phyloP scores from a whole-genome alignment of 2,329 filamentous ascomycete genomes.

The Penicillium palitans region DNA sequence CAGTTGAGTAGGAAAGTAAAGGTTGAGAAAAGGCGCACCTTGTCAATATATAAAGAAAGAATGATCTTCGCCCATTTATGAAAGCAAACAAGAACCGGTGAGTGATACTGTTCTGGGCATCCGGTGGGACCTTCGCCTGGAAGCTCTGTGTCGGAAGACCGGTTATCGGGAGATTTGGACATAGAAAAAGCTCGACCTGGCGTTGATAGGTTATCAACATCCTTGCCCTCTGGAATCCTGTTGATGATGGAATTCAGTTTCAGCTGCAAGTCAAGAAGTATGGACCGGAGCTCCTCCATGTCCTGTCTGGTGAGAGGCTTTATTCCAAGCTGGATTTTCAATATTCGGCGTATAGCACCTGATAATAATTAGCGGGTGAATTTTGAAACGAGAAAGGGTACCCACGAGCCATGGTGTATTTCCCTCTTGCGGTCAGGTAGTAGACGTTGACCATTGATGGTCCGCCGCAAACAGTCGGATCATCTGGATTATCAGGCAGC shows the following conservation, averaged over 20 bases:
- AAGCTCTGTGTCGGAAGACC: slow-evolving; percentile 31
- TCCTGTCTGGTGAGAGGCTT: slow-evolving; percentile 45
- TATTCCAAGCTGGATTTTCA: slow-evolving; percentile 49
- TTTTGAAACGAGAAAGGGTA: slow-evolving; percentile 3
- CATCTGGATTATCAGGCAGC: slow-evolving; percentile 44
- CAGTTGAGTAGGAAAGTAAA: not conserved
- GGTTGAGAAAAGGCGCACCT: slow-evolving; percentile 30
- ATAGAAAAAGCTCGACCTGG: slow-evolving; percentile 28
- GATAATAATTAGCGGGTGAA: slow-evolving; percentile 3
- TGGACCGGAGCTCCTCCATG: slow-evolving; percentile 46
- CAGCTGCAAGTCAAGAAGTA: slow-evolving; percentile 43
- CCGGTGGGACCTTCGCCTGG: slow-evolving; percentile 39
- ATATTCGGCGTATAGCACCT: slow-evolving; percentile 46
- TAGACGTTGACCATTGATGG: slow-evolving; percentile 46
- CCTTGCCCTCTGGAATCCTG: slow-evolving; percentile 41
- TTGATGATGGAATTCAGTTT: slow-evolving; percentile 46
- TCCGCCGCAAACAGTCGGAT: slow-evolving; percentile 43
- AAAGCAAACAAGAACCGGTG: slow-evolving; percentile 44
- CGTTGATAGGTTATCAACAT: slow-evolving; percentile 21
- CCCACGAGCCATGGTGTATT: slow-evolving; percentile 49
- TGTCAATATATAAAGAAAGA: slow-evolving; percentile 48
- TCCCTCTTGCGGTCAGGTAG: slow-evolving; percentile 46
- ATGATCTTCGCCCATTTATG: slow-evolving; percentile 51
- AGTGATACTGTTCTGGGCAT: slow-evolving; percentile 47
- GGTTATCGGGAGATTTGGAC: slow-evolving; percentile 31